phyloP scores from a whole-genome alignment of 1,284 basidiomycete species.

The Rhodotorula sp. region DNA sequence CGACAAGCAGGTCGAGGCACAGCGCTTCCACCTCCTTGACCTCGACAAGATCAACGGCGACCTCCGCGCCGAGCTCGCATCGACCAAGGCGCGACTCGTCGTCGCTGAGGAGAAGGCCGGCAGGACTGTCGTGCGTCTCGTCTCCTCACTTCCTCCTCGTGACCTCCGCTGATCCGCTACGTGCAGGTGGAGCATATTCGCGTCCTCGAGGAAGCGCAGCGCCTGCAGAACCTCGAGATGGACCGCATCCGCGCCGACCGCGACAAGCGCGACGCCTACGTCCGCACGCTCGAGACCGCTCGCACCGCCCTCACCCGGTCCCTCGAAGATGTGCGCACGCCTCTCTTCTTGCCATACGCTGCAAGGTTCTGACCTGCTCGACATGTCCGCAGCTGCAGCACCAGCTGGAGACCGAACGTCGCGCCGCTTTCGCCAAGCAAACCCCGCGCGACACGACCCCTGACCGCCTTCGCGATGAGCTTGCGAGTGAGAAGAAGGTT shows the following conservation, averaged over 20 bases:
- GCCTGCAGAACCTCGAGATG: conserved; percentile 39
- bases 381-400: conserved; percentile 25
- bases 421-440: conserved; percentile 22
- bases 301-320: conserved; percentile 29
- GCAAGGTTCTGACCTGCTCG: not conserved
- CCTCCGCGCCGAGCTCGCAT: conserved; percentile 43
- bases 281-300: conserved; percentile 37
- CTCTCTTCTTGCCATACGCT: no score
- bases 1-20: conserved; percentile 72
- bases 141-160: not conserved
- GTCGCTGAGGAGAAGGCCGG: conserved; percentile 40
- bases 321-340: conserved; percentile 35
- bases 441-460: conserved; percentile 11
- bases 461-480: conserved; percentile 17
- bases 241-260: conserved; percentile 36
- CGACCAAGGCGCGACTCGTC: conserved; percentile 36
- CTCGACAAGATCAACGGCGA: conserved; percentile 56
- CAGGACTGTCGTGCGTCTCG: conserved; percentile 32
- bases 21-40: conserved; percentile 74
- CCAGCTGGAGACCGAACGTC: conserved; percentile 37
- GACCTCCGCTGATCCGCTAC: conserved; percentile 57
- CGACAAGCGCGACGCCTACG: conserved; percentile 37
- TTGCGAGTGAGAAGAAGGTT: conserved; percentile 33
- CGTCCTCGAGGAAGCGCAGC: conserved; percentile 94
- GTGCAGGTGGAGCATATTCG: conserved; percentile 98